phyloP scores from a whole-genome alignment of 768 basidiomycete species.

The Filobasidium floriforme region DNA sequence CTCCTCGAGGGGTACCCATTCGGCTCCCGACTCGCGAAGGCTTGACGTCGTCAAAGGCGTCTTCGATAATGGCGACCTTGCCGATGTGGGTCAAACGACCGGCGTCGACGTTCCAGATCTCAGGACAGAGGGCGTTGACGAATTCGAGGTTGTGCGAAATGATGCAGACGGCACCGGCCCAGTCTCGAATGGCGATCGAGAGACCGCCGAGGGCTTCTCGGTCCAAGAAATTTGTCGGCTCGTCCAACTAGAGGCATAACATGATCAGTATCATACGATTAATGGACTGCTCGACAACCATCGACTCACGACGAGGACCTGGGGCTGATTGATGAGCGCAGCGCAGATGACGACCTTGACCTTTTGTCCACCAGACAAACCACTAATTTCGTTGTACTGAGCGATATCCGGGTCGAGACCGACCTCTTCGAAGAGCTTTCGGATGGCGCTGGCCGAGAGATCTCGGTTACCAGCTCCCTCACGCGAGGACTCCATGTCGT shows the following conservation, averaged over 20 bases:
- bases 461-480: constrained; percentile 91
- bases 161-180: constrained; percentile 68
- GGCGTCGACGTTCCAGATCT: constrained; percentile 88
- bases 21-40: constrained; percentile 64
- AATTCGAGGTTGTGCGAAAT: constrained; percentile 75
- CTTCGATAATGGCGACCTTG: constrained; percentile 76
- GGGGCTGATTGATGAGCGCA: constrained; percentile 92
- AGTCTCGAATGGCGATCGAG: constrained; percentile 87
- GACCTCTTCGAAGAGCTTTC: constrained; percentile 89
- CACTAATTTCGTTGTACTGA: constrained; percentile 93
- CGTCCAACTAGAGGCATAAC: constrained; percentile 59
- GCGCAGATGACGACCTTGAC: constrained; percentile 77
- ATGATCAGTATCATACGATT: too few species aligned
- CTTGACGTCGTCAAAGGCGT: constrained; percentile 65
- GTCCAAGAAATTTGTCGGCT: constrained; percentile 95
- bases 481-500: constrained; percentile 89
- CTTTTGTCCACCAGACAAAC: constrained; percentile 92
- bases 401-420: constrained; percentile 96
- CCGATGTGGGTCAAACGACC: constrained; percentile 82
- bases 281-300: not conserved
- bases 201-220: constrained; percentile 90
- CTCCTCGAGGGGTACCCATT: constrained; percentile 53
- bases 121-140: constrained; percentile 53
- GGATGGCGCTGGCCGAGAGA: constrained; percentile 67
- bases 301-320: constrained; percentile 48